Base-by-base conservation (phyloP, 345 rosid genomes). In the Eucalyptus cloeziana region DNA sequence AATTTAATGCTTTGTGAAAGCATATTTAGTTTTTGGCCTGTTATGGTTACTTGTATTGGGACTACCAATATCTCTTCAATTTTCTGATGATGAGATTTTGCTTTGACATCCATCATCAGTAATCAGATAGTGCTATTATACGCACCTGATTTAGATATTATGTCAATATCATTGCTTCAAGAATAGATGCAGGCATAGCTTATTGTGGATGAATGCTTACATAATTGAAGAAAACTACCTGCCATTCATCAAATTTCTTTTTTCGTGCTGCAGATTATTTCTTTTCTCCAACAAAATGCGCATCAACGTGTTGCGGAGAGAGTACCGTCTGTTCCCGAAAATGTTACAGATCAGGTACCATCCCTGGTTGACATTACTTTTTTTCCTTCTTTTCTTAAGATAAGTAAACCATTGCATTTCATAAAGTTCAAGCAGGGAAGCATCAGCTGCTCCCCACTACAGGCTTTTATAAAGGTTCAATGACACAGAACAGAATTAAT, bases 271-370 rank as follows among this genome's bases (percentile, higher is more conserved):
- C 64, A 87, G 49, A 60, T 87, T 76, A 80, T 88, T 90, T 87
- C 37, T 40, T 79, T 83, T 91, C 96, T 98, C 88, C 98, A 95
- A 94, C 98, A 98, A 89, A 97, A 98, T 92, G 95, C 98, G 13
- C 99, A 97, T 95, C 97, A 97, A 89, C 96, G 97, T 81, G 96
- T 96, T 86, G 97, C 98, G 11, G 96, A 94, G 79, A 94, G 93
- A 93, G 17, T 94, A 90, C 99, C 98, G 16, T 92, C 96, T 52
- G 96, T 98, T 91, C 99, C 99, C 19, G 98, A 98, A 92, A 98
- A 98, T 89, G 99, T 97, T 86, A 95, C 98, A 4, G 99, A 97
- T 91, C 99, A 96, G 99, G 99, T 97, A 54, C 45, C 33, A 47
- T 87, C 47, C 33, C 52, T 76, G n/a, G 31, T 64, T 44, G 79